Evolutionary conservation across 352 stramenopile genomes (phyloP).

Genomic region (Globisporangium perplexum): DNA sequence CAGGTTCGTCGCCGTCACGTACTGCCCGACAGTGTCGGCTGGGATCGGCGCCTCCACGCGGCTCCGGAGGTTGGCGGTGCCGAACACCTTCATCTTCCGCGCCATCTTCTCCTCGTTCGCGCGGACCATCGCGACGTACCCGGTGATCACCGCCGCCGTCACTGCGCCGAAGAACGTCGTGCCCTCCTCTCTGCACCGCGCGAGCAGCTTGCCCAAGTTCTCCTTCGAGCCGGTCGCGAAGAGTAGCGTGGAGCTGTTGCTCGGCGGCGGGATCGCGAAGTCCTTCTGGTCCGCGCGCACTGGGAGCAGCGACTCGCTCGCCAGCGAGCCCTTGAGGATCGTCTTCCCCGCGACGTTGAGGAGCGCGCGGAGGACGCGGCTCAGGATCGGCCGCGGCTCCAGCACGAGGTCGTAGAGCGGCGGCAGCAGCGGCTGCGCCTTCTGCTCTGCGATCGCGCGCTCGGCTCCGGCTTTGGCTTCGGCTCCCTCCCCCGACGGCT

Average conservation of each 20-base stretch:
- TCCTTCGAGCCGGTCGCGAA: slow-evolving; percentile 20
- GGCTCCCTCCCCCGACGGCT: neutral
- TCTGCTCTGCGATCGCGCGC: slow-evolving; percentile 4
- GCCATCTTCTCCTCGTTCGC: slow-evolving; percentile 4
- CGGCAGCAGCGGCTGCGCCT: slow-evolving; percentile 15
- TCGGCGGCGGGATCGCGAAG: slow-evolving; percentile 20
- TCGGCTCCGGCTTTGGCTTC: too few relatives aligned
- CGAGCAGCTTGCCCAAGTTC: slow-evolving; percentile 19
- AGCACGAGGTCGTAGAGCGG: slow-evolving; percentile 38
- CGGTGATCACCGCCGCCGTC: slow-evolving; percentile 19
- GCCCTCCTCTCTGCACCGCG: slow-evolving; percentile 19
- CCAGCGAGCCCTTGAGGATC: slow-evolving; percentile 11
- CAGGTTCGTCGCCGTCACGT: slow-evolving; percentile 8
- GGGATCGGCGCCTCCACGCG: slow-evolving; percentile 14
- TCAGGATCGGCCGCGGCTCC: slow-evolving; percentile 15
- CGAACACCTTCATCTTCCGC: neutral
- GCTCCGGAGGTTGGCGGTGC: slow-evolving; percentile 21
- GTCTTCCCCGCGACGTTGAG: slow-evolving; percentile 22
- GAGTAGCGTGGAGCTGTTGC: slow-evolving; percentile 20
- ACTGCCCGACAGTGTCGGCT: slow-evolving; percentile 24
- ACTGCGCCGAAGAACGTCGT: slow-evolving; percentile 32
- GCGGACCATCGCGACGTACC: slow-evolving; percentile 11
- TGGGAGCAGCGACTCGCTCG: slow-evolving; percentile 23
- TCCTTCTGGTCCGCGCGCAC: slow-evolving; percentile 19
- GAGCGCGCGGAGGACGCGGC: slow-evolving; percentile 17